Conservation (phyloP, 768 basidiomycete genomes). For the Mycena albidolilacea region DNA sequence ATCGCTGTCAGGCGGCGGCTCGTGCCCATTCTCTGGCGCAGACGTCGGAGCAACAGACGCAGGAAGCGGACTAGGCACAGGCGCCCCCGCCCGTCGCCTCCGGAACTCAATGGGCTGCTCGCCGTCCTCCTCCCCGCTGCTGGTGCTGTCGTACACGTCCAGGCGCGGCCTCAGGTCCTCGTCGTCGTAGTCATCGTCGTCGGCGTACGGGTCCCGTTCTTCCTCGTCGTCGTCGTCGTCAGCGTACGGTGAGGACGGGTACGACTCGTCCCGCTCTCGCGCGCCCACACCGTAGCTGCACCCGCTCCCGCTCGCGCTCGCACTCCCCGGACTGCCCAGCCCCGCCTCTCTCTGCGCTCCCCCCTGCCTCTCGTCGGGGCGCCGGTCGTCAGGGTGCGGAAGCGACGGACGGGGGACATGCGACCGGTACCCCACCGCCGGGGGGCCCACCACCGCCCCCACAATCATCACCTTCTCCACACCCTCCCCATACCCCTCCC, state of each 20-base stretch:
- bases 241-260: neutral
- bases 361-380: neutral
- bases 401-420: neutral
- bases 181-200: conserved; percentile 1
- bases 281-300: conserved; percentile 26
- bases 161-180: conserved; percentile 9
- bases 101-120: conserved; percentile 24
- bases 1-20: conserved; percentile 4
- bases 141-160: conserved; percentile 27
- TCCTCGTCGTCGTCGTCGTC: neutral
- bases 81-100: neutral
- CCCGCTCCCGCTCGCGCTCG: conserved; percentile 26
- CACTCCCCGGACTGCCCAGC: neutral
- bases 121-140: conserved; percentile 25
- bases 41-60: no score
- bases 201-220: neutral
- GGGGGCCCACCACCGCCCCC: conserved; percentile 15
- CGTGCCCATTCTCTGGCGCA: neutral
- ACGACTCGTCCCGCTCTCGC: neutral
- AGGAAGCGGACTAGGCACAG: neutral
- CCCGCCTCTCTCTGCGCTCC: neutral
- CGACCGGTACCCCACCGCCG: neutral
- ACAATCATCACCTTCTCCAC: conserved; percentile 31
- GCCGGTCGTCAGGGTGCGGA: neutral
- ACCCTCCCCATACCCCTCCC: neutral